These are phyloP conservation scores for Cordyceps farinosa DNA, from an alignment of 2,329 filamentous ascomycete species.

Conservation along the genomic window DNA sequence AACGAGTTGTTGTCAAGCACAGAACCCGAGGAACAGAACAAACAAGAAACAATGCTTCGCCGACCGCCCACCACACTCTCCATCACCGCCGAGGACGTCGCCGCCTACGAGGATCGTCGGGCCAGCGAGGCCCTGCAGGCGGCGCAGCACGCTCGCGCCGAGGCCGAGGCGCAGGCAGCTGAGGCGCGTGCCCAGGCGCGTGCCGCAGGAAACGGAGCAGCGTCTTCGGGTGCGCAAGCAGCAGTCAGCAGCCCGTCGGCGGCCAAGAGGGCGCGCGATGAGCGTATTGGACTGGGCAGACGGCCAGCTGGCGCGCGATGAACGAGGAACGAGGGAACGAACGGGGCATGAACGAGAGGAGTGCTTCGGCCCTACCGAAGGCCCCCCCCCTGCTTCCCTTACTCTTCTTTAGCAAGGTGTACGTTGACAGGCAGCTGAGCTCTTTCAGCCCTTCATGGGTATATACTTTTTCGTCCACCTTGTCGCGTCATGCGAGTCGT, in stretches of 20 bases:
- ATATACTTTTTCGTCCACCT: too few relatives aligned
- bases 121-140: slow-evolving; percentile 38
- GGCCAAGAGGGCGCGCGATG: slow-evolving; percentile 33
- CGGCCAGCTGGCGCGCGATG: slow-evolving; percentile 5
- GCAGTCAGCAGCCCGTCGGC: slow-evolving; percentile 24
- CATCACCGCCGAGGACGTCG: slow-evolving; percentile 67
- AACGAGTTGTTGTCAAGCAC: neutral
- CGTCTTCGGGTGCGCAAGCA: too few relatives aligned
- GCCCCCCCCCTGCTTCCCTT: too few relatives aligned
- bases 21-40: neutral
- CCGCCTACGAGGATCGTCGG: slow-evolving; percentile 64
- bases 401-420: neutral
- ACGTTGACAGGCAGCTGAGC: neutral
- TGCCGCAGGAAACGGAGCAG: neutral
- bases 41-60: slow-evolving; percentile 53
- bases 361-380: too few relatives aligned
- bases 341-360: neutral
- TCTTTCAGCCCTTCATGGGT: neutral
- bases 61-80: slow-evolving; percentile 64
- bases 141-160: slow-evolving; percentile 30
- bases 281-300: slow-evolving; percentile 35
- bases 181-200: slow-evolving; percentile 14
- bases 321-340: slow-evolving; percentile 23
- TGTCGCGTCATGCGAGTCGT: too few relatives aligned
- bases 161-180: slow-evolving; percentile 20